Percentiles rank a stretch among this genome's conserved stretches.
Evolutionary conservation across 2,329 filamentous ascomycete genomes (phyloP).

Genomic region (Trichoderma sp.): DNA sequence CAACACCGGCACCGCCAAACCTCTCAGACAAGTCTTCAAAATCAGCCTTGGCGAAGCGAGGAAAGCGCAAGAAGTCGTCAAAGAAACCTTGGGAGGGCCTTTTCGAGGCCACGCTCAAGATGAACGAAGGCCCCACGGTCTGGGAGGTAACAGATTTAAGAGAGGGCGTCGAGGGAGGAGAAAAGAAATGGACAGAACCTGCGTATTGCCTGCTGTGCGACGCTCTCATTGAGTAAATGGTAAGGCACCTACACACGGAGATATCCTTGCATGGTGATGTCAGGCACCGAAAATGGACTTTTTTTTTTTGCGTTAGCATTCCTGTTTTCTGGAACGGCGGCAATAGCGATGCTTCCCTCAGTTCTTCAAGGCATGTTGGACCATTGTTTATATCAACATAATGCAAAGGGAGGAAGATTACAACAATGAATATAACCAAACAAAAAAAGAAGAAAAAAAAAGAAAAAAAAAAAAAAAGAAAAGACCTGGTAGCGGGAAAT

Average conservation of each 20-base stretch:
- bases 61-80: slow-evolving; percentile 38
- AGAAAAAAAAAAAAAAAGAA: not conserved
- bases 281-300: not conserved
- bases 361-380: not conserved
- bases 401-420: not conserved
- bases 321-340: not conserved
- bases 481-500: not conserved
- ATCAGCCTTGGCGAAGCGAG: slow-evolving; percentile 28
- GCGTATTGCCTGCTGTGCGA: slow-evolving; percentile 49
- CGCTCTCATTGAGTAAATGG: slow-evolving; percentile 42
- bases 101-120: slow-evolving; percentile 49
- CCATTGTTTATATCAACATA: not conserved
- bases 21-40: slow-evolving; percentile 27
- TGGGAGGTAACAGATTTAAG: slow-evolving; percentile 54
- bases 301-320: not conserved
- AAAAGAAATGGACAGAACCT: slow-evolving; percentile 52
- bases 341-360: not conserved
- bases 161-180: slow-evolving; percentile 44
- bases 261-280: not conserved
- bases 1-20: slow-evolving; percentile 31
- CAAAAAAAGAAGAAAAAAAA: not conserved
- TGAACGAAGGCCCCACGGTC: slow-evolving; percentile 46
- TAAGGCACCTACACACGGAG: not conserved
- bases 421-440: not conserved
- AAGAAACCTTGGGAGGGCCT: slow-evolving; percentile 49